Conservation (phyloP, 495 filamentous ascomycete species). For the Penicillium waksmanii region DNA sequence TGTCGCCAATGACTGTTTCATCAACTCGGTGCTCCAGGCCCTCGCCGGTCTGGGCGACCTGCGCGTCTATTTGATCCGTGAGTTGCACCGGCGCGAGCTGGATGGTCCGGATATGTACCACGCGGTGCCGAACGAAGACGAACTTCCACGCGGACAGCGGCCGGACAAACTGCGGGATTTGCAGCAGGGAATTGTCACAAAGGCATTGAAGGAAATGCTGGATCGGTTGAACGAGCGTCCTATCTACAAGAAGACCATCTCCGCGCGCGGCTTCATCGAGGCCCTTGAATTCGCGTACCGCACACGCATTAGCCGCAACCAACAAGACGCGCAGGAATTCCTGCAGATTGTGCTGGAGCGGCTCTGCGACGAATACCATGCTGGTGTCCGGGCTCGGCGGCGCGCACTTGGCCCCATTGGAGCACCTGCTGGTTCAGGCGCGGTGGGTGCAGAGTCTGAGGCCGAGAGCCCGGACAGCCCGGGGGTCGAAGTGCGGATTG, state of each 20-base stretch:
- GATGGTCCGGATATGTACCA: slow-evolving; percentile 75
- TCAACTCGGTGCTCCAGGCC: slow-evolving; percentile 95
- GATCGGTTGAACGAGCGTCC: slow-evolving; percentile 94
- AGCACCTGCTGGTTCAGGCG: slow-evolving; percentile 21
- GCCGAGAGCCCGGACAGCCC: slow-evolving; percentile 11
- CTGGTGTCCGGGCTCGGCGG: slow-evolving; percentile 70
- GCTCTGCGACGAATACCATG: slow-evolving; percentile 90
- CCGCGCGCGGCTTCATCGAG: slow-evolving; percentile 75
- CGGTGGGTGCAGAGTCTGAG: slow-evolving; percentile 18
- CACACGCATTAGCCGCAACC: slow-evolving; percentile 86
- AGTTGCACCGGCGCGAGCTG: slow-evolving; percentile 77
- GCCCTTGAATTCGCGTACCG: slow-evolving; percentile 84
- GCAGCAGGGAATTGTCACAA: slow-evolving; percentile 80
- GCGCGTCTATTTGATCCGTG: slow-evolving; percentile 85
- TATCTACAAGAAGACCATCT: slow-evolving; percentile 92
- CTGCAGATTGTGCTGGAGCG: slow-evolving; percentile 91
- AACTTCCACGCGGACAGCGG: slow-evolving; percentile 43
- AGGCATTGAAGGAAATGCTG: slow-evolving; percentile 87
- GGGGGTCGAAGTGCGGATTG: slow-evolving; percentile 47
- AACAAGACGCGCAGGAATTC: slow-evolving; percentile 99
- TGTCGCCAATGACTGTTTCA: slow-evolving; percentile 97
- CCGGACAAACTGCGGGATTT: slow-evolving; percentile 72
- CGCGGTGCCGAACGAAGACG: slow-evolving; percentile 52
- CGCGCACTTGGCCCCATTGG: slow-evolving; percentile 32
- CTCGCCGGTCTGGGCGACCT: slow-evolving; percentile 94